phyloP scores from a whole-genome alignment of 768 basidiomycete species.

The Boletus rubropictus region DNA sequence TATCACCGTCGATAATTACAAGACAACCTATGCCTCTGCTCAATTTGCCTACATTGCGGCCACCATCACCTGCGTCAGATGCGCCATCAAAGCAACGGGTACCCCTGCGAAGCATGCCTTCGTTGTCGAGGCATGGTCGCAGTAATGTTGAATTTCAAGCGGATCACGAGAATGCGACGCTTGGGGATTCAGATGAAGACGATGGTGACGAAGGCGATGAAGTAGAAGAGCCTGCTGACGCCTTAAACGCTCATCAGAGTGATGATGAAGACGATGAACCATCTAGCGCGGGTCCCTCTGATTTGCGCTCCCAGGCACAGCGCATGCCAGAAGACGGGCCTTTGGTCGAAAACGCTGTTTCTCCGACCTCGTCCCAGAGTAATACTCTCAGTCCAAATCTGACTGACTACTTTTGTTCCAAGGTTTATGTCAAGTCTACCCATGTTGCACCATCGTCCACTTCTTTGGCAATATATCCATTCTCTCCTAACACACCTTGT shows the following conservation, averaged over 20 bases:
- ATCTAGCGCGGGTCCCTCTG: conserved; percentile 18
- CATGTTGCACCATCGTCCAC: conserved; percentile 4
- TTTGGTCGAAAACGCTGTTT: neutral
- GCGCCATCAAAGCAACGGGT: conserved; percentile 14
- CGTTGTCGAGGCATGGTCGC: conserved; percentile 38
- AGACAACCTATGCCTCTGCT: conserved; percentile 43
- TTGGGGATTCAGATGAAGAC: conserved; percentile 32
- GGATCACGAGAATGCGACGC: conserved; percentile 18
- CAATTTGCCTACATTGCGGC: conserved; percentile 47
- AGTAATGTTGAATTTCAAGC: conserved; percentile 19
- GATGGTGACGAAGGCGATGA: conserved; percentile 32
- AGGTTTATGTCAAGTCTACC: conserved; percentile 5
- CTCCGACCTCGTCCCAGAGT: conserved; percentile 1
- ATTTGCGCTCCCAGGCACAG: conserved; percentile 8
- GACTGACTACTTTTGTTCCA: conserved; percentile 5
- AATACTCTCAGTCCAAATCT: neutral
- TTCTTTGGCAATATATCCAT: conserved; percentile 9
- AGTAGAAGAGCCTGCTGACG: conserved; percentile 32
- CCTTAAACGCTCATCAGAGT: conserved; percentile 33
- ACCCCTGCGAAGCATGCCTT: conserved; percentile 51
- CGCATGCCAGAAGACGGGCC: conserved; percentile 2
- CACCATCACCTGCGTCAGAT: conserved; percentile 17
- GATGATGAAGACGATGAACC: conserved; percentile 34
- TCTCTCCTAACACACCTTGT: conserved; percentile 16
- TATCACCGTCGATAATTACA: conserved; percentile 42